Base-by-base conservation (phyloP, 1,284 basidiomycete genomes). In the Uromyces viciae-fabae region DNA sequence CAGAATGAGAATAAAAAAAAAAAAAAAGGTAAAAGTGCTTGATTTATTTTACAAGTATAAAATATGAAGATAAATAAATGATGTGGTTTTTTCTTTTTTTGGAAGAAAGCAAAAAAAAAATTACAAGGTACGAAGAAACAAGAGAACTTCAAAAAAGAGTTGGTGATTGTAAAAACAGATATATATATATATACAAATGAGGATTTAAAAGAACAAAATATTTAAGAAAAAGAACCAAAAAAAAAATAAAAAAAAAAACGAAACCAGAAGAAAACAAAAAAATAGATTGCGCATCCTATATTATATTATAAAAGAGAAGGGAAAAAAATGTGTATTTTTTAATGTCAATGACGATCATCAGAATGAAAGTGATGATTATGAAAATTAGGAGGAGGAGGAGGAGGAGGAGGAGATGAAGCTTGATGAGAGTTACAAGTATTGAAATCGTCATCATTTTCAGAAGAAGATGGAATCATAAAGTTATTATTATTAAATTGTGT, bases 241-340 rank as follows among this genome's bases (percentile, higher is more conserved):
- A n/a, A n/a, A n/a, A n/a, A n/a, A n/a, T n/a, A n/a, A n/a, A n/a
- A n/a, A n/a, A n/a, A n/a, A n/a, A n/a, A n/a, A n/a, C n/a, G n/a
- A n/a, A n/a, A n/a, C n/a, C n/a, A n/a, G n/a, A n/a, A n/a, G n/a
- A n/a, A n/a, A n/a, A n/a, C n/a, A n/a, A n/a, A n/a, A n/a, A n/a
- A n/a, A n/a, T n/a, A n/a, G n/a, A n/a, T n/a, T n/a, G n/a, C n/a
- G n/a, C n/a, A n/a, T n/a, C n/a, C n/a, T n/a, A n/a, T n/a, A n/a
- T n/a, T n/a, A n/a, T n/a, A n/a, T n/a, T n/a, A n/a, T n/a, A 49
- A 49, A 22, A 49, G 46, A 49, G 46, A 49, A 49, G 11, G 11
- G 22, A 49, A 68, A 68, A 68, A 71, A 71, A 9, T 71, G 68
- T 52, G 68, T 42, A 52, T 71, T 33, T 71, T 33, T 19, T 28